A percentile compares a stretch with the other conserved stretches of the same genome.
These are phyloP conservation scores for Fraxinus angustifolia DNA, from an alignment of 305 asterid species.

Conservation along the genomic window DNA sequence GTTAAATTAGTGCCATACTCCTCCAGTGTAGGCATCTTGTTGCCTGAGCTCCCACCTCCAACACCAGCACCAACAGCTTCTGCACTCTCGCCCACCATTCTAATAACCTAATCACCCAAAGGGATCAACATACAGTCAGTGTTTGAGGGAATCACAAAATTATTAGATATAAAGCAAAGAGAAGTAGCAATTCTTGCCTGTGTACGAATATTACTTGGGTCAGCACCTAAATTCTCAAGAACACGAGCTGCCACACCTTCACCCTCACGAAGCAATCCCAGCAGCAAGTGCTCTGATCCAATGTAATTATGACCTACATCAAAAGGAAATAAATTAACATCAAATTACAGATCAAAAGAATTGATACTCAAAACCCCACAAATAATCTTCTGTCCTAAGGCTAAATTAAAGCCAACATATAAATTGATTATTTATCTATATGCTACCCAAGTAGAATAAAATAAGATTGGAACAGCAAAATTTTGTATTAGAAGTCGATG, in stretches of 20 bases:
- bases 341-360: not conserved
- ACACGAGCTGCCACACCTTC: constrained; percentile 98
- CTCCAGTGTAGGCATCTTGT: constrained; percentile 94
- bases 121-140: constrained; percentile 6
- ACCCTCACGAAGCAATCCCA: constrained; percentile 97
- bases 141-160: not conserved
- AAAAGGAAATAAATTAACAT: constrained; percentile 4
- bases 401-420: not conserved
- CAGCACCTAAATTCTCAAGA: constrained; percentile 94
- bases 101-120: constrained; percentile 53
- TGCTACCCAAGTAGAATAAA: not conserved
- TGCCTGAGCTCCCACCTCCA: constrained; percentile 86
- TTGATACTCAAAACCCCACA: not conserved
- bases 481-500: not conserved
- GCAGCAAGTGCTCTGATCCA: constrained; percentile 94
- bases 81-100: constrained; percentile 92
- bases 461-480: not conserved
- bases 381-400: constrained; percentile 3
- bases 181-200: constrained; percentile 51
- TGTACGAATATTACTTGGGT: constrained; percentile 87
- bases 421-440: not conserved
- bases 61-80: constrained; percentile 92
- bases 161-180: not conserved
- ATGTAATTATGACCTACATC: constrained; percentile 87
- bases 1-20: constrained; percentile 98